Evolutionary conservation across 2,329 filamentous ascomycete species (phyloP), one percentile per base, ranked within the genome.

Genomic region (Endoconidiophora laricicola): DNA sequence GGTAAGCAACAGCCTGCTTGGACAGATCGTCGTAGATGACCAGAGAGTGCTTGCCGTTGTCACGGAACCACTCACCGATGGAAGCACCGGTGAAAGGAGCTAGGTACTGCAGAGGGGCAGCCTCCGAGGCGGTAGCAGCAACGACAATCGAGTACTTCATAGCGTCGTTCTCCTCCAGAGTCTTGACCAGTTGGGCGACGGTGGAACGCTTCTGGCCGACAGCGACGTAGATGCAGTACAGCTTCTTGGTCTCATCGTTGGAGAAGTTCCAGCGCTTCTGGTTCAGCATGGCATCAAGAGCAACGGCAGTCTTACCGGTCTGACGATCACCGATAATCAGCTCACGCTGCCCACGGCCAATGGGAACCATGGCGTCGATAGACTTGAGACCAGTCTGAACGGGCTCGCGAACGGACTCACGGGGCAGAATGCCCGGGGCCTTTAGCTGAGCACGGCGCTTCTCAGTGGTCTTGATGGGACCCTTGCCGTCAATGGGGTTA

Each of bases 311-410:
- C 84, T 98, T 98, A 72, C 91, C 91, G 63, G 91, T 98, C 75
- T 98, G 91, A 87, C 91, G 91, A 69, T 98, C 91, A 77, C 91
- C 91, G 71, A 98, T 98, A 71, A 98, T 96, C 79, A 98, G 76
- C 78, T 98, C 91, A 90, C 91, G 91, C 79, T 98, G 91, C 66
- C 91, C 91, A 90, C 91, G 91, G 69, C 91, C 91, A 63, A 98
- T 95, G 63, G 91, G 91, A 62, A 98, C 91, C 91, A 98, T 96
- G 73, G 91, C 88, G 68, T 98, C 91, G 74, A 98, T 78, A 62
- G 86, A 94, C 80, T 98, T 98, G 63, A 96, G 82, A 77, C 91
- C 91, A 68, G 91, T 98, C 82, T 98, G 91, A 60, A 98, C 90
- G 60, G 91, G 90, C 79, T 98, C 78, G 75, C 87, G 87, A 81